These are phyloP conservation scores for Trypanosoma avium DNA, from an alignment of 208 protist species.

Conservation along the genomic window DNA sequence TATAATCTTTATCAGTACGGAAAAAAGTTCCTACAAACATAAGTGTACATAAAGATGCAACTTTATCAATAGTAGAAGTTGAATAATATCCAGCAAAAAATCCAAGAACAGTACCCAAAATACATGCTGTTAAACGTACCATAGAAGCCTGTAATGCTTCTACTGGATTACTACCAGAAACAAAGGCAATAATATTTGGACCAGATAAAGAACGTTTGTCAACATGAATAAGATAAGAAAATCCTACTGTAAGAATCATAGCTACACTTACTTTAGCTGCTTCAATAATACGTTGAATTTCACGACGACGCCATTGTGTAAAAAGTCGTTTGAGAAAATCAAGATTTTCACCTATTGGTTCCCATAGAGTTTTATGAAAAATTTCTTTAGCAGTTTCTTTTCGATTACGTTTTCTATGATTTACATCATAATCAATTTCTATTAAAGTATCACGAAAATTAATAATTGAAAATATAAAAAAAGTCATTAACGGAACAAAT, in stretches of 20 bases:
- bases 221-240: constrained; percentile 71
- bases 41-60: constrained; percentile 77
- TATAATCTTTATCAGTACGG: constrained; percentile 79
- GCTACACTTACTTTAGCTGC: constrained; percentile 84
- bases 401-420: background rate
- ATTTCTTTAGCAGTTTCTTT: constrained; percentile 28
- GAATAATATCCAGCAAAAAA: constrained; percentile 88
- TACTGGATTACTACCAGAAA: constrained; percentile 81
- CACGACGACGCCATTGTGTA: constrained; percentile 49
- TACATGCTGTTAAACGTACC: constrained; percentile 79
- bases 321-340: constrained; percentile 56
- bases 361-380: constrained; percentile 37
- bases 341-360: constrained; percentile 65
- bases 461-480: constrained; percentile 87
- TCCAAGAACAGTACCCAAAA: constrained; percentile 85
- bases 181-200: constrained; percentile 89
- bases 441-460: constrained; percentile 77
- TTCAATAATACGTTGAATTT: constrained; percentile 85
- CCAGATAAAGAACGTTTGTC: constrained; percentile 68
- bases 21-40: constrained; percentile 84
- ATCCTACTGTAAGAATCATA: constrained; percentile 83
- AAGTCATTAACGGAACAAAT: constrained; percentile 90
- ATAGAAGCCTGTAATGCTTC: constrained; percentile 85
- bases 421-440: constrained; percentile 56
- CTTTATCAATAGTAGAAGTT: constrained; percentile 55